Evolutionary conservation across 305 asterid species (phyloP), one percentile per base, ranked within the genome.

Genomic region (Rubia tinctorum): DNA sequence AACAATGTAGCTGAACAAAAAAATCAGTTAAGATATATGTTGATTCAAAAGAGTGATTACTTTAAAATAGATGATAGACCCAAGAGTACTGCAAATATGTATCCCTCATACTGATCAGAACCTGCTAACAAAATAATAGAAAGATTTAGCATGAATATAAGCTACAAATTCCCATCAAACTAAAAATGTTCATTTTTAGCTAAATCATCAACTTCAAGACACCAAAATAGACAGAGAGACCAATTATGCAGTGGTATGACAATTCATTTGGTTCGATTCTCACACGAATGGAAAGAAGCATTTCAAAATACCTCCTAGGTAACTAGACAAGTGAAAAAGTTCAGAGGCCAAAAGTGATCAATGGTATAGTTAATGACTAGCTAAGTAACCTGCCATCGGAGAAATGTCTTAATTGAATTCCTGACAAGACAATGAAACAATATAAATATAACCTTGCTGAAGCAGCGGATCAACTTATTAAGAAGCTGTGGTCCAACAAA

Each of bases 31-130:
- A 68, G 39, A 59, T 8, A 27, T 49, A 27, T 66, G 37, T 61
- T 44, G 66, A 75, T 37, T 67, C 15, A 6, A 18, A 75, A 69
- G 81, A 80, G 71, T 77, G 70, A 80, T 89, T 92, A 92, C 98
- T 92, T 95, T 72, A 92, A 64, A 74, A 92, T 75, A 65, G 99
- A 90, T 72, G 90, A 82, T 82, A 92, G 85, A 69, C 99, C 99
- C 96, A 90, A 96, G 91, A 96, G 91, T 74, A 89, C 76, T 68
- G 98, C 99, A 80, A 92, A 86, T 78, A 92, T 81, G 81, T 92
- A 95, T 78, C 98, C 99, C 78, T 81, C 92, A 72, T 76, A 82
- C 79, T 83, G 58, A 69, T 77, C 75, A 66, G 95, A 82, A 75
- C 97, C 99, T 95, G 93, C 82, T 63, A 23, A 77, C 63, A 71